Percentiles rank a stretch among this genome's conserved stretches.
Evolutionary conservation across 2,329 filamentous ascomycete species (phyloP).

Genomic region (Alternaria brassicae): DNA sequence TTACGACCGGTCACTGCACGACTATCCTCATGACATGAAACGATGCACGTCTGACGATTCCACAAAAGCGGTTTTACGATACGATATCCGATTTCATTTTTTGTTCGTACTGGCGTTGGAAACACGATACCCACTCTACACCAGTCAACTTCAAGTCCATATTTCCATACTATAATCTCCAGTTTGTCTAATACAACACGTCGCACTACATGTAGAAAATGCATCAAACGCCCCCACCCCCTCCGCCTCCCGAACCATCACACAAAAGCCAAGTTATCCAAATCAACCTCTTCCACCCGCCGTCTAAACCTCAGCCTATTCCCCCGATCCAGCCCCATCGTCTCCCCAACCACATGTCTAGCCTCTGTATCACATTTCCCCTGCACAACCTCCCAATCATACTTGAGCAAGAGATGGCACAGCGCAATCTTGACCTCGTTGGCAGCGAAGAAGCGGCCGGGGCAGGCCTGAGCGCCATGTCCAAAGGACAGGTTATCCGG

Average conservation of each 20-base stretch:
- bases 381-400: conserved; percentile 15
- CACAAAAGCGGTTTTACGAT: too few species aligned
- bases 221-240: too few species aligned
- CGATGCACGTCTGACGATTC: too few species aligned
- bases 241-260: not conserved
- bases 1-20: too few species aligned
- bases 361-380: not conserved
- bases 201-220: too few species aligned
- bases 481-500: conserved; percentile 24
- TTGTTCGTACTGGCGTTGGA: too few species aligned
- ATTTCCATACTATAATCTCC: too few species aligned
- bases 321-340: not conserved
- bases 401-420: conserved; percentile 21
- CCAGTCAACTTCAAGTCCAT: too few species aligned
- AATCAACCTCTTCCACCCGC: not conserved
- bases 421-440: conserved; percentile 29
- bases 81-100: too few species aligned
- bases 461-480: conserved; percentile 19
- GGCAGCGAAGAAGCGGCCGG: conserved; percentile 31
- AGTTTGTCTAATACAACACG: too few species aligned
- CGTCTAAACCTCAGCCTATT: not conserved
- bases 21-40: too few species aligned
- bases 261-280: not conserved
- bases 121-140: too few species aligned
- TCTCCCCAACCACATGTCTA: not conserved